These are phyloP conservation scores for Candida schatavii DNA, from an alignment of 805 yeast genomes.

Conservation along the genomic window DNA sequence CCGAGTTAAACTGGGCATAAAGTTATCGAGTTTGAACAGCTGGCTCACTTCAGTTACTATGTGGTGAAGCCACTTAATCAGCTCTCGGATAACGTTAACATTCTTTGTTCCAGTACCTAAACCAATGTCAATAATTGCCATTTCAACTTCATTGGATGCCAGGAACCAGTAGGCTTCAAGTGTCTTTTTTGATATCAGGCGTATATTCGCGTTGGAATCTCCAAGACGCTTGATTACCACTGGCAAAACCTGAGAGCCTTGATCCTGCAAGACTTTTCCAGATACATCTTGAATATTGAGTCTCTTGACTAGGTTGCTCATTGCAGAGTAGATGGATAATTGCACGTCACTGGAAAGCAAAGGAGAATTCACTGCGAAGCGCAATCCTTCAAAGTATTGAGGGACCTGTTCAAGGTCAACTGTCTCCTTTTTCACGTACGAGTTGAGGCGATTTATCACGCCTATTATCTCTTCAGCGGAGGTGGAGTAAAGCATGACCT, in stretches of 20 bases:
- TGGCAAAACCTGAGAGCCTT: constrained; percentile 48
- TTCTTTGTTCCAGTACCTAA: constrained; percentile 36
- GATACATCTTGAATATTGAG: constrained; percentile 55
- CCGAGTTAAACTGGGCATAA: constrained; percentile 22
- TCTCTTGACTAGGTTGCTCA: constrained; percentile 56
- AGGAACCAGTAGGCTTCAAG: constrained; percentile 54
- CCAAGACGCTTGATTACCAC: constrained; percentile 46
- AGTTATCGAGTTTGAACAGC: constrained; percentile 27
- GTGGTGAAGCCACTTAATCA: constrained; percentile 44
- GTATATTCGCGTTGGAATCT: constrained; percentile 35
- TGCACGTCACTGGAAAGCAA: constrained; percentile 32
- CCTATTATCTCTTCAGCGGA: constrained; percentile 7
- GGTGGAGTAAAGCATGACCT: not conserved
- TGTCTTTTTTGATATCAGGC: constrained; percentile 48
- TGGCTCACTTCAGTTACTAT: constrained; percentile 33
- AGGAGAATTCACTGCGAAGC: constrained; percentile 40
- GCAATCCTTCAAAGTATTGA: constrained; percentile 48
- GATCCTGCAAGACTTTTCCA: constrained; percentile 35
- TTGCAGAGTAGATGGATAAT: constrained; percentile 44
- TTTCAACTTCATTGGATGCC: constrained; percentile 48
- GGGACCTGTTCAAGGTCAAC: constrained; percentile 51
- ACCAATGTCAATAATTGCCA: constrained; percentile 41
- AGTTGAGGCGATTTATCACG: constrained; percentile 38
- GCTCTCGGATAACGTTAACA: constrained; percentile 37
- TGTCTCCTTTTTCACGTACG: constrained; percentile 53